Evolutionary conservation across 2,329 filamentous ascomycete species (phyloP), one percentile per base, ranked within the genome.

Genomic region (Cercospora sojina): DNA sequence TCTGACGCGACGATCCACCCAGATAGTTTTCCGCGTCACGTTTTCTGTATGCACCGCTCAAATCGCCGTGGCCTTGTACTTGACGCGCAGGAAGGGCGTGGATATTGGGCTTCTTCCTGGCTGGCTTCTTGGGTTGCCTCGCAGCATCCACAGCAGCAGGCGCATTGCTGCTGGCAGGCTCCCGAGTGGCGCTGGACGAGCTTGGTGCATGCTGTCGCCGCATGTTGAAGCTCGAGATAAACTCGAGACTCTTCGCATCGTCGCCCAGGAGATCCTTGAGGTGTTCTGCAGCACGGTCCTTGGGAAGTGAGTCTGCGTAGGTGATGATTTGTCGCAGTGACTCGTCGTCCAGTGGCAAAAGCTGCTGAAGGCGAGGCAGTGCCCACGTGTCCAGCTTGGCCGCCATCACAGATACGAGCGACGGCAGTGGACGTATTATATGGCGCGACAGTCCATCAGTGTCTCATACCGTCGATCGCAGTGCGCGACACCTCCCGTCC

Each of bases 191-290:
- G 23, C 27, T 64, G 29, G 29, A 59, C n/a, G 68, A 59, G 12
- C 68, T 55, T 10, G 75, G 72, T 31, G 75, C 78, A 31, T 78
- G 75, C 61, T 77, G 78, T 67, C 86, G 81, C 64, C 86, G 87
- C 3, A 89, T 86, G 76, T 97, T 98, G 80, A 91, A 91, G 10
- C 85, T 86, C 23, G 88, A 83, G 67, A 91, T 91, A 75, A 91
- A 91, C 72, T 91, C 88, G 60, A 91, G 78, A 1, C 87, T 85
- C 72, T 90, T 88, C 1, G 93, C 87, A 6, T 91, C 93, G 77
- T 96, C 92, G 59, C 94, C 95, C 0, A 99, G 86, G 62, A 99
- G 83, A 75, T 95, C 92, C 77, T 89, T 90, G 68, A 99, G 90
- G 78, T 98, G 92, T 49, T 93, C 89, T 59, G 88, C 92, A 13